Evolutionary conservation across 2,329 filamentous ascomycete species (phyloP).

Genomic region (Sporothrix inflata): DNA sequence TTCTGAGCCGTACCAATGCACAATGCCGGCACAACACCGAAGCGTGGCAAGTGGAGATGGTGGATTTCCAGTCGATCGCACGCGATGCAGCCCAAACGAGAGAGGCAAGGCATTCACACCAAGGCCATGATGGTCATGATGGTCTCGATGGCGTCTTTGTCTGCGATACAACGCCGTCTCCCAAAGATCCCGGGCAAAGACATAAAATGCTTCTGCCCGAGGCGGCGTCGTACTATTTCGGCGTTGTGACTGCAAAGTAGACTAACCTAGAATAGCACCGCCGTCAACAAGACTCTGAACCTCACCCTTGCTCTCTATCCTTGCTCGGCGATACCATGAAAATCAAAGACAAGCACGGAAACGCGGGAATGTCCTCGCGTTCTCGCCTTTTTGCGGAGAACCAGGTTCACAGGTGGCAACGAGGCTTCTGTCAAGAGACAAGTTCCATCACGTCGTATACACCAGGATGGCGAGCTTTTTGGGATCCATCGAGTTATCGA

Average conservation of each 20-base stretch:
- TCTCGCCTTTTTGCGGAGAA: neutral
- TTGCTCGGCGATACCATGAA: neutral
- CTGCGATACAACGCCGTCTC: neutral
- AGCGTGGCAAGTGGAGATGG: neutral
- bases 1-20: no score
- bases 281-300: neutral
- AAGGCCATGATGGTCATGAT: neutral
- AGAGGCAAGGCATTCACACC: neutral
- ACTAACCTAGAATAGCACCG: constrained; percentile 11
- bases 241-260: neutral
- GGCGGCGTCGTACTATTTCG: neutral
- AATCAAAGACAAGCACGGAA: neutral
- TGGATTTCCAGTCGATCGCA: neutral
- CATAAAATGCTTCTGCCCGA: constrained; percentile 4
- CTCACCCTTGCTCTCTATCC: neutral
- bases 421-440: no score
- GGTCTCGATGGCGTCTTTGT: constrained; percentile 5
- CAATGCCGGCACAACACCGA: no score
- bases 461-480: constrained; percentile 7
- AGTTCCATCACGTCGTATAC: constrained; percentile 6
- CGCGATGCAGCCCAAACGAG: neutral
- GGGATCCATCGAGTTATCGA: neutral
- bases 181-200: neutral
- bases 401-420: neutral
- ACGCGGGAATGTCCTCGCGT: neutral